Conservation (phyloP, 2,329 filamentous ascomycete genomes). For the Acrodontium crateriforme region DNA sequence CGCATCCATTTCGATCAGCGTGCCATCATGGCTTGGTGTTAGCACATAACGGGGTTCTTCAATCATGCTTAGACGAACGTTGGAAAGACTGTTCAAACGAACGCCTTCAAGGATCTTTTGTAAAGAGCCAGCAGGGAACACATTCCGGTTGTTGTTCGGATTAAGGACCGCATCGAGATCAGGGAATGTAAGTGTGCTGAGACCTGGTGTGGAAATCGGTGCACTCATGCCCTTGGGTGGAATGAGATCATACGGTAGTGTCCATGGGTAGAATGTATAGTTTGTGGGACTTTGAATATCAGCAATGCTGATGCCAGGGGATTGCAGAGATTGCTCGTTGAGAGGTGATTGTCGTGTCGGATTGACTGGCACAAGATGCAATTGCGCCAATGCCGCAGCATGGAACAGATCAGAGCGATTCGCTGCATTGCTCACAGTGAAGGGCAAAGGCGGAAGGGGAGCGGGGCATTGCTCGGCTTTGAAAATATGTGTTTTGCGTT, state of each 20-base stretch:
- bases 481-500: background rate
- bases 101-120: conserved; percentile 47
- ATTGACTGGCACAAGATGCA: conserved; percentile 55
- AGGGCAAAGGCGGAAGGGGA: conserved; percentile 43
- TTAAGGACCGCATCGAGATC: conserved; percentile 24
- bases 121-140: conserved; percentile 29
- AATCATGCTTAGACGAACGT: conserved; percentile 52
- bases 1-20: conserved; percentile 19
- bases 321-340: conserved; percentile 34
- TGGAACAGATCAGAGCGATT: conserved; percentile 75
- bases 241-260: conserved; percentile 61
- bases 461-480: conserved; percentile 49
- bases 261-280: conserved; percentile 87
- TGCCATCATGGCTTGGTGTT: conserved; percentile 6
- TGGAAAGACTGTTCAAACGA: conserved; percentile 46
- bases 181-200: conserved; percentile 57
- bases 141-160: no score
- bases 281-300: conserved; percentile 53
- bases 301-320: conserved; percentile 39
- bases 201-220: conserved; percentile 54
- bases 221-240: conserved; percentile 66
- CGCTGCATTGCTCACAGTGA: conserved; percentile 67
- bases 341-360: conserved; percentile 29
- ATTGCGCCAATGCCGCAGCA: conserved; percentile 67
- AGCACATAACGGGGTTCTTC: conserved; percentile 38